A percentile compares a stretch with the other conserved stretches of the same genome.
phyloP scores from a whole-genome alignment of 139 green algal genomes.

The Desmodesmus armatus region DNA sequence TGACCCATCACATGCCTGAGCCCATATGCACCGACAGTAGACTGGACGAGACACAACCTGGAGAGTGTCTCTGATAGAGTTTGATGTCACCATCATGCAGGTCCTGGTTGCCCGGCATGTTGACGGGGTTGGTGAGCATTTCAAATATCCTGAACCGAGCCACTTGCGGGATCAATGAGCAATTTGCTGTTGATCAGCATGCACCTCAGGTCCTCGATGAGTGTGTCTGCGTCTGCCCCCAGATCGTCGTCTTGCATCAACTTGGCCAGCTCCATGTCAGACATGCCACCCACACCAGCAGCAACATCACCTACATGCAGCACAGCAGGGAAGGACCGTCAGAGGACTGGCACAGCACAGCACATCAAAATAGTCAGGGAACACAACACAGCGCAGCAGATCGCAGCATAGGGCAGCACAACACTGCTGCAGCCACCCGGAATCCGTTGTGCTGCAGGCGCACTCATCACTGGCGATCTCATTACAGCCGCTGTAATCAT shows the following conservation, averaged over 20 bases:
- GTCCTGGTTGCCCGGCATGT: background rate
- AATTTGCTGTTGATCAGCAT: background rate
- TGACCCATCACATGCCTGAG: no score
- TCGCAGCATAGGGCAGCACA: background rate
- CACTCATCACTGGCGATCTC: no score
- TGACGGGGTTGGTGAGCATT: no score
- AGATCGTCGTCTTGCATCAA: background rate
- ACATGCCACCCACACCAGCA: background rate
- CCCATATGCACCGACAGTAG: no score
- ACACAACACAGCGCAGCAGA: no score
- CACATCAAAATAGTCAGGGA: no score
- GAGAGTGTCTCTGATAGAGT: background rate
- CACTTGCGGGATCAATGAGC: background rate
- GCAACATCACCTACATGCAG: background rate
- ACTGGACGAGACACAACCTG: background rate
- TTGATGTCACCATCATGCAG: background rate
- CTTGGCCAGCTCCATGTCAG: constrained; percentile 1
- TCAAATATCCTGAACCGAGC: background rate
- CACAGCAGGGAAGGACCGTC: background rate
- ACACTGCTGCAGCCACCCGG: background rate
- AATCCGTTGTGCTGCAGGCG: no score
- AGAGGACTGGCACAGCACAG: background rate
- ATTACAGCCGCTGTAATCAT: no score
- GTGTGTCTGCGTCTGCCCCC: background rate
- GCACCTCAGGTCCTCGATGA: constrained; percentile 1